Conservation (phyloP, 306 rosid species). For the Trifolium subterraneum region DNA sequence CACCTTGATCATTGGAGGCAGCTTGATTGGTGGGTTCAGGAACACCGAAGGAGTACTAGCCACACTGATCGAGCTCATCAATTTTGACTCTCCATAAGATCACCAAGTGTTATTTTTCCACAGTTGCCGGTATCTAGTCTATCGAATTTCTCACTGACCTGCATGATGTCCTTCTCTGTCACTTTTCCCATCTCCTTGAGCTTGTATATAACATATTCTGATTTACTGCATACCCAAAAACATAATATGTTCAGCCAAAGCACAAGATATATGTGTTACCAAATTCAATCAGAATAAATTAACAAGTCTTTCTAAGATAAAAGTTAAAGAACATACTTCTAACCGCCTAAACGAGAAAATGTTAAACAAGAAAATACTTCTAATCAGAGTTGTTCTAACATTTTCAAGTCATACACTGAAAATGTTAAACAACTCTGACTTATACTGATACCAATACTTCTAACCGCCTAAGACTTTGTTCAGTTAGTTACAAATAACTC, state of each 20-base stretch:
- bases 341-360: too few species aligned
- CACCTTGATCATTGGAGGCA: background rate
- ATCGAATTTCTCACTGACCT: constrained; percentile 77
- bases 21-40: background rate
- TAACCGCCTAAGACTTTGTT: background rate
- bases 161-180: constrained; percentile 79
- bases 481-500: background rate
- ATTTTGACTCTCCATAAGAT: constrained; percentile 64
- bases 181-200: constrained; percentile 97
- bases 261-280: constrained; percentile 17
- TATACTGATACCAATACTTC: background rate
- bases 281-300: constrained; percentile 39
- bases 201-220: constrained; percentile 92
- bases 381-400: too few species aligned
- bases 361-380: too few species aligned
- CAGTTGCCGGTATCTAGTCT: constrained; percentile 76
- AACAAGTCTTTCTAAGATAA: background rate
- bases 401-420: too few species aligned
- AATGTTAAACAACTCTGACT: too few species aligned
- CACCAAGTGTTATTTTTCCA: constrained; percentile 83
- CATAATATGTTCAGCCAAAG: constrained; percentile 32
- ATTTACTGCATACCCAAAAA: constrained; percentile 66
- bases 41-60: background rate
- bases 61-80: constrained; percentile 13
- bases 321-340: background rate